These are phyloP conservation scores for Cercospora sp. DNA, from an alignment of 2,329 filamentous ascomycete genomes.

Conservation along the genomic window DNA sequence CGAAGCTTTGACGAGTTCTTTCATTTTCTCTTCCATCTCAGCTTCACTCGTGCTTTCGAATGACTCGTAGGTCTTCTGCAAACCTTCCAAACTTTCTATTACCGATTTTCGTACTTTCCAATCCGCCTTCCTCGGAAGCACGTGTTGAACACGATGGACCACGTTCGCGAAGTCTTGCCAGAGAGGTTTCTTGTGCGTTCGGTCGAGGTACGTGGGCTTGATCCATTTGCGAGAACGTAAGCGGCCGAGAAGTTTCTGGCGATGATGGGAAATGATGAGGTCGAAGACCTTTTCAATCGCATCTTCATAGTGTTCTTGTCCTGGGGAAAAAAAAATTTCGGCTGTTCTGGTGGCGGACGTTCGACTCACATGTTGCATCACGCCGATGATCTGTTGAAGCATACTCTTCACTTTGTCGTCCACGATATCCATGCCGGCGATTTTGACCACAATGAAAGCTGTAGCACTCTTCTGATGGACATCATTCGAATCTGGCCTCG, in stretches of 20 bases:
- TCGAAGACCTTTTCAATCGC: slow-evolving; percentile 1
- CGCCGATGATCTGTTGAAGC: slow-evolving; percentile 6
- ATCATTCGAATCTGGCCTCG: neutral
- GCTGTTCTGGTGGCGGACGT: neutral
- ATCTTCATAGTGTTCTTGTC: too few species aligned
- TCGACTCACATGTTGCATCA: slow-evolving; percentile 6
- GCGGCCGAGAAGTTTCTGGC: slow-evolving; percentile 19
- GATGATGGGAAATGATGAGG: slow-evolving; percentile 14
- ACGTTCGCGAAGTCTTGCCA: slow-evolving; percentile 18
- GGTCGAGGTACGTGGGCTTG: slow-evolving; percentile 18
- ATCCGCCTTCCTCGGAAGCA: slow-evolving; percentile 13
- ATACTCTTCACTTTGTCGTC: slow-evolving; percentile 15
- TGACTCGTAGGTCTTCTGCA: neutral
- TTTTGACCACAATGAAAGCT: neutral
- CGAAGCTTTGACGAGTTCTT: slow-evolving; percentile 8
- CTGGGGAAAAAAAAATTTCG: too few species aligned
- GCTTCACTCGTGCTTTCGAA: slow-evolving; percentile 9
- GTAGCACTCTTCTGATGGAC: neutral
- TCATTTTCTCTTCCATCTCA: neutral
- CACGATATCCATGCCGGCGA: slow-evolving; percentile 21
- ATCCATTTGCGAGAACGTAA: slow-evolving; percentile 17
- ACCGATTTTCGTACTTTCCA: slow-evolving; percentile 3
- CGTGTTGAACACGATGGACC: slow-evolving; percentile 17
- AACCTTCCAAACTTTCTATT: neutral
- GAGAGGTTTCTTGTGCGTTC: slow-evolving; percentile 20